phyloP scores from a whole-genome alignment of 345 rosid species.

The Salix purpurea region DNA sequence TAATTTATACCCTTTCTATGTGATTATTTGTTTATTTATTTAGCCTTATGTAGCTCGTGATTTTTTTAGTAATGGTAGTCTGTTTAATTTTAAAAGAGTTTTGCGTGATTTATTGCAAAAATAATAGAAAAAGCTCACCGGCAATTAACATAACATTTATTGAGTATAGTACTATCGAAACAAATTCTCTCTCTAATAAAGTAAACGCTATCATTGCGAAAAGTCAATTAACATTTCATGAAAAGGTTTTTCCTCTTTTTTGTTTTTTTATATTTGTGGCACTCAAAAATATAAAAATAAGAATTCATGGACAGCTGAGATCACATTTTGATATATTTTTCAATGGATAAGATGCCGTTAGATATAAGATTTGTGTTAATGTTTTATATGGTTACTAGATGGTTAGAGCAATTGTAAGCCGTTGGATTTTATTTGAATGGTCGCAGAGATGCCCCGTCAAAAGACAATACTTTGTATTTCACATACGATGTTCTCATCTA shows the following conservation, averaged over 20 bases:
- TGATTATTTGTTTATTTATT: too few relatives aligned
- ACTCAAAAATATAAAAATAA: not conserved
- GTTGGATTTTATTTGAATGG: not conserved
- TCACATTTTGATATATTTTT: not conserved
- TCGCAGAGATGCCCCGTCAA: not conserved
- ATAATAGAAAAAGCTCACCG: too few relatives aligned
- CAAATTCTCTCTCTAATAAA: too few relatives aligned
- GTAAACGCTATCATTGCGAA: not conserved
- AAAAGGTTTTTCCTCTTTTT: not conserved
- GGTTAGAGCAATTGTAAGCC: not conserved
- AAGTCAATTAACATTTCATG: not conserved
- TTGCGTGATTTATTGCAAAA: too few relatives aligned
- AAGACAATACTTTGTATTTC: not conserved
- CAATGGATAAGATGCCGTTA: not conserved
- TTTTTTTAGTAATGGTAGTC: too few relatives aligned
- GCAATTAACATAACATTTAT: too few relatives aligned
- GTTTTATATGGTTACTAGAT: not conserved
- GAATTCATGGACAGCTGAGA: not conserved
- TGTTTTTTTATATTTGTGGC: not conserved
- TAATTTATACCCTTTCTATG: too few relatives aligned
- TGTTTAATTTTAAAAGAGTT: too few relatives aligned
- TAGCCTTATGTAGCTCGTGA: too few relatives aligned
- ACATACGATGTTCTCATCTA: not conserved
- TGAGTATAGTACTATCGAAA: too few relatives aligned
- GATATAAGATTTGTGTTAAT: not conserved